A percentile compares a stretch with the other conserved stretches of the same genome.
phyloP scores from a whole-genome alignment of 176 grass and related monocot species.

The Alopecurus myosuroides region DNA sequence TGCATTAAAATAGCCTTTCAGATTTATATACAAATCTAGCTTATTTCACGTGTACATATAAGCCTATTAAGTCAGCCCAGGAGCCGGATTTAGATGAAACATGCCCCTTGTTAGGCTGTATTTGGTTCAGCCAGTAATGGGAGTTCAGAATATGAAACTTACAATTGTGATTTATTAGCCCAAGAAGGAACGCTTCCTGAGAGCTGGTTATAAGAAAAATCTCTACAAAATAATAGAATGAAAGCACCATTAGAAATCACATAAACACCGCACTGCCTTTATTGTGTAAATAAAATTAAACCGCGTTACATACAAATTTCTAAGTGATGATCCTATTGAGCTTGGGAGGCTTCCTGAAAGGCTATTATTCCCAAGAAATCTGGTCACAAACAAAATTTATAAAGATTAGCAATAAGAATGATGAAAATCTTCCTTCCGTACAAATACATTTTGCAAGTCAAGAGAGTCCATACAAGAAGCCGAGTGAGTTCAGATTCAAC shows the following conservation, averaged over 20 bases:
- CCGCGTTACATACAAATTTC: slow-evolving; percentile 55
- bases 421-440: slow-evolving; percentile 22
- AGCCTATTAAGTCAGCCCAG: neutral
- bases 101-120: neutral
- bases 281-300: neutral
- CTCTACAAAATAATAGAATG: slow-evolving; percentile 40
- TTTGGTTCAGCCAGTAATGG: neutral
- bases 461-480: slow-evolving; percentile 39
- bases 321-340: slow-evolving; percentile 46
- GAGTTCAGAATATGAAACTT: slow-evolving; percentile 33
- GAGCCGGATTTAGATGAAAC: neutral
- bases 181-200: slow-evolving; percentile 73
- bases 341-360: slow-evolving; percentile 61
- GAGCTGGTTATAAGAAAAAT: slow-evolving; percentile 92
- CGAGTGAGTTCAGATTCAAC: slow-evolving; percentile 51
- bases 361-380: slow-evolving; percentile 89
- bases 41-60: neutral
- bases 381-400: neutral
- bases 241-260: neutral
- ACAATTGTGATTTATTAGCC: slow-evolving; percentile 66
- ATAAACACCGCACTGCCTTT: neutral
- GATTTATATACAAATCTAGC: neutral
- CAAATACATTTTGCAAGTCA: neutral
- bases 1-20: neutral
- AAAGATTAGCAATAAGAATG: neutral